Percentiles rank a stretch among this genome's conserved stretches.
phyloP scores from a whole-genome alignment of 78 protist genomes.

The Dictyostelium capitatum region DNA sequence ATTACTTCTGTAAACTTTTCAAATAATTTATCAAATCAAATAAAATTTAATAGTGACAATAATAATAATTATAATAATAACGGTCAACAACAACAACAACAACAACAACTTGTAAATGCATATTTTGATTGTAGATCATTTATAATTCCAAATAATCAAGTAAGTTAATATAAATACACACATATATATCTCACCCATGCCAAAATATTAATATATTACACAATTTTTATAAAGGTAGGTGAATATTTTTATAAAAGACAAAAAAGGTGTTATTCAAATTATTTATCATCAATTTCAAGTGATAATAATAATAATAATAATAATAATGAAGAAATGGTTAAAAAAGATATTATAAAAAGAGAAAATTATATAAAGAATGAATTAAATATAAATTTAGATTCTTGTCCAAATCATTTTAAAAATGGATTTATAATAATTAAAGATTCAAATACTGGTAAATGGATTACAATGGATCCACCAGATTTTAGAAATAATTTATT shows the following conservation, averaged over 20 bases:
- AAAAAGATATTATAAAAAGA: too few species aligned
- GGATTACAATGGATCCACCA: too few species aligned
- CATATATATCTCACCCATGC: too few species aligned
- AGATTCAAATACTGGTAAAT: too few species aligned
- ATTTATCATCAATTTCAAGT: neutral
- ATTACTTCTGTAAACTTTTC: constrained; percentile 19
- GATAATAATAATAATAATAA: neutral
- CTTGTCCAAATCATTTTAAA: too few species aligned
- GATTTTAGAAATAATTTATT: too few species aligned
- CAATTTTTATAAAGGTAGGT: neutral
- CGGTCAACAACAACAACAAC: too few species aligned
- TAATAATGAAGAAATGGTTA: too few species aligned
- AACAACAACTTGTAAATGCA: neutral
- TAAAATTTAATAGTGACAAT: neutral
- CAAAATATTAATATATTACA: neutral
- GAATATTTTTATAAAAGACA: constrained; percentile 37
- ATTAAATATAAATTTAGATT: too few species aligned
- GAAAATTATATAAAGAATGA: too few species aligned
- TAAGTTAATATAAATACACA: neutral
- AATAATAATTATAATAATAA: neutral
- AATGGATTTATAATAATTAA: too few species aligned
- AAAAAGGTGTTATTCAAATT: constrained; percentile 33
- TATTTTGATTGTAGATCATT: constrained; percentile 35
- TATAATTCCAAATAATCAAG: neutral
- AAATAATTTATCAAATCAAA: neutral